These are phyloP conservation scores for Mortierella sp. DNA, from an alignment of 371 early-diverging fungal species.

Conservation along the genomic window DNA sequence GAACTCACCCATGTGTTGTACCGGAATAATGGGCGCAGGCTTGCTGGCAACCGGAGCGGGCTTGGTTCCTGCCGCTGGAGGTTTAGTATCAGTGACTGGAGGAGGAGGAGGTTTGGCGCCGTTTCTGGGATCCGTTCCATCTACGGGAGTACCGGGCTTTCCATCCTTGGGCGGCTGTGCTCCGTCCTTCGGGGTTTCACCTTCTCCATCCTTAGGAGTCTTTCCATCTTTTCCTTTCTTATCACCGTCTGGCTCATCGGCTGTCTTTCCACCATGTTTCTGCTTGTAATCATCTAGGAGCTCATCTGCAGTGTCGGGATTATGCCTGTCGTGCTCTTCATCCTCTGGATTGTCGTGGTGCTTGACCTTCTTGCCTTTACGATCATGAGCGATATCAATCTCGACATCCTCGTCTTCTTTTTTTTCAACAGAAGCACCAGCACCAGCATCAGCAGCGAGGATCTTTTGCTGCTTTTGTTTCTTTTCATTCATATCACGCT, in stretches of 20 bases:
- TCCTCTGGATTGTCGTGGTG: constrained; percentile 24
- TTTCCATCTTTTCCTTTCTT: constrained; percentile 2
- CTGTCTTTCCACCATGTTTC: constrained; percentile 6
- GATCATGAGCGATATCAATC: constrained; percentile 11
- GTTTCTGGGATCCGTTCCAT: neutral
- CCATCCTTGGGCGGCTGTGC: neutral
- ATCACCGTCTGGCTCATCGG: neutral
- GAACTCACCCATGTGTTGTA: constrained; percentile 52
- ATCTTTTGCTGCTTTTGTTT: constrained; percentile 8
- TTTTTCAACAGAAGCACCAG: neutral
- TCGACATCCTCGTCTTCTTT: neutral
- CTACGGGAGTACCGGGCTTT: neutral
- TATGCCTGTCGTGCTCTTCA: constrained; percentile 35
- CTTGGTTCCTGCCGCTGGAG: constrained; percentile 9
- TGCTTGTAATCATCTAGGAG: neutral
- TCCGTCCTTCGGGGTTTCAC: constrained; percentile 15
- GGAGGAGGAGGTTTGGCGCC: constrained; percentile 16
- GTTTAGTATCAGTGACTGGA: constrained; percentile 12
- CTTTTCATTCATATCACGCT: constrained; percentile 16
- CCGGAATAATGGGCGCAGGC: constrained; percentile 40
- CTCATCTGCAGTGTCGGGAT: constrained; percentile 18
- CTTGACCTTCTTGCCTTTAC: constrained; percentile 1
- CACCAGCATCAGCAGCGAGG: constrained; percentile 7
- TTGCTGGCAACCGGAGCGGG: constrained; percentile 15
- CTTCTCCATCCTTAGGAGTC: constrained; percentile 2